A percentile compares a stretch with the other conserved stretches of the same genome.
Conservation (phyloP, 2,329 filamentous ascomycete species). For the Fusarium nanum region DNA sequence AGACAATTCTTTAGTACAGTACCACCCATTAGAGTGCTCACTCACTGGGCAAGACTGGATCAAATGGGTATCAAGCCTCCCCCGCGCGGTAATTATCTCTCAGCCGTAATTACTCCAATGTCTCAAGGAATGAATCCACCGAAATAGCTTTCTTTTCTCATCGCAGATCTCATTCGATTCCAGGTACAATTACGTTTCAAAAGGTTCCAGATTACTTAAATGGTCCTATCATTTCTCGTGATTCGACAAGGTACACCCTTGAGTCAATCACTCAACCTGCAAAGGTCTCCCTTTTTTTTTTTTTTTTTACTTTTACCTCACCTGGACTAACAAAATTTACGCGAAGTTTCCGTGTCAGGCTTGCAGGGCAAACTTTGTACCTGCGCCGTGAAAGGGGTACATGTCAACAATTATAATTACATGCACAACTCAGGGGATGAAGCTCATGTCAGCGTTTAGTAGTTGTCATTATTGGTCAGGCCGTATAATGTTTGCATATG, state of each 20-base stretch:
- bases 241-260: not conserved
- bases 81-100: not conserved
- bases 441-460: not conserved
- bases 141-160: not conserved
- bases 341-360: not conserved
- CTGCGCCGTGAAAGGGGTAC: not conserved
- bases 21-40: not conserved
- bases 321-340: not conserved
- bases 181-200: slow-evolving; percentile 6
- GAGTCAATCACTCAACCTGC: not conserved
- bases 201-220: not conserved
- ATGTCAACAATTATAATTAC: not conserved
- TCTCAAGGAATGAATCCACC: slow-evolving; percentile 2
- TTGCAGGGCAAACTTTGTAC: not conserved
- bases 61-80: not conserved
- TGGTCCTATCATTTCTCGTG: not conserved
- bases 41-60: too few relatives aligned
- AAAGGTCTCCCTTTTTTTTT: too few relatives aligned
- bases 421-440: not conserved
- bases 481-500: not conserved
- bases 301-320: not conserved
- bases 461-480: not conserved
- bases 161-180: not conserved
- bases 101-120: not conserved
- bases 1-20: not conserved